A percentile compares a stretch with the other conserved stretches of the same genome.
phyloP scores from a whole-genome alignment of 2,329 filamentous ascomycete genomes.

The Trichoderma arundinaceum region DNA sequence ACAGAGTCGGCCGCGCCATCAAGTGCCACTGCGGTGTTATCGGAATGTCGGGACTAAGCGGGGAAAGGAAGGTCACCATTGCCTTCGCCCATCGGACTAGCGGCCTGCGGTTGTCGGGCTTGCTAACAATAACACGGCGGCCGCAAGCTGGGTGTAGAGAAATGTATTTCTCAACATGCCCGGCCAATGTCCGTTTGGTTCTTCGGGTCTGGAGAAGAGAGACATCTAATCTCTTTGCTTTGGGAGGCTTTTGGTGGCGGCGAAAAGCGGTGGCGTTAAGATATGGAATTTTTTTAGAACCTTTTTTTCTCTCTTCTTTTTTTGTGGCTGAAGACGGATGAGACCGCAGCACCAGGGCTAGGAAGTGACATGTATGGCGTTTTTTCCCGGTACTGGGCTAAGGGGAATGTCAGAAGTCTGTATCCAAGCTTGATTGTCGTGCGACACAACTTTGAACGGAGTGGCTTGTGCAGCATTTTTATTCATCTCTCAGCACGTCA shows the following conservation, averaged over 20 bases:
- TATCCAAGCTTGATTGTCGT: conserved; percentile 14
- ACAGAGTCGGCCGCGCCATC: too few relatives aligned
- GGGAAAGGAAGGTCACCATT: conserved; percentile 16
- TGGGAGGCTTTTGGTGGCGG: not conserved
- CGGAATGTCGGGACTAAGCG: not conserved
- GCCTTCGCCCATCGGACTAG: not conserved
- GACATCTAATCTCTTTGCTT: not conserved
- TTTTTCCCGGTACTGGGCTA: not conserved
- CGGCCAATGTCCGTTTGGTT: not conserved
- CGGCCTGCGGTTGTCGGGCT: not conserved
- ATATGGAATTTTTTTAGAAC: not conserved
- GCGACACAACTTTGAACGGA: not conserved
- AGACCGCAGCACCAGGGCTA: conserved; percentile 1
- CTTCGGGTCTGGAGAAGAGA: not conserved
- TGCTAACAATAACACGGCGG: conserved; percentile 1
- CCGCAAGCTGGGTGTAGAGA: not conserved
- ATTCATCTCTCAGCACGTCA: not conserved
- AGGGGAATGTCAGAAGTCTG: conserved; percentile 21
- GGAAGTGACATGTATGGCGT: not conserved
- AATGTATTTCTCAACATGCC: not conserved
- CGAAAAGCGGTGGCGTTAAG: not conserved
- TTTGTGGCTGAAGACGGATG: conserved; percentile 9
- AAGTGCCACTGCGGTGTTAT: too few relatives aligned
- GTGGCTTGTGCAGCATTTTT: not conserved
- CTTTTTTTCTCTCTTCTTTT: not conserved